Conservation (phyloP, 2,329 filamentous ascomycete genomes). For the Pseudogymnoascus sp. region DNA sequence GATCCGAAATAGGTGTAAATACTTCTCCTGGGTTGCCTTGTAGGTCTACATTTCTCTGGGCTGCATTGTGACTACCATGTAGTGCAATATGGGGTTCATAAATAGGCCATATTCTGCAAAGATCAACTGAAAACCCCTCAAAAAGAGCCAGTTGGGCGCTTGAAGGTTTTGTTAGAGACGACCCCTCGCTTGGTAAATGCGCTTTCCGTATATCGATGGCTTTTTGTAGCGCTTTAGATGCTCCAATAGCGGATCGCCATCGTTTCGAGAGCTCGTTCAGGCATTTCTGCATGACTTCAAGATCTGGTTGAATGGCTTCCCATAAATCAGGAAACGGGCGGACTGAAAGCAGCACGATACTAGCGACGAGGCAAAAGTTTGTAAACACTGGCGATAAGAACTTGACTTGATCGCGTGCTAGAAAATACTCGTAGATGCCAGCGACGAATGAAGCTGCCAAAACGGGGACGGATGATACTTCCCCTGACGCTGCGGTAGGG, state of each 20-base stretch:
- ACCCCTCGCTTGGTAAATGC: background rate
- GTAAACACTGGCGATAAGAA: constrained; percentile 37
- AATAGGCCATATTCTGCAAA: background rate
- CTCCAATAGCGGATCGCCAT: background rate
- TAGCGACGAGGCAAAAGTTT: constrained; percentile 35
- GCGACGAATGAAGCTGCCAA: constrained; percentile 37
- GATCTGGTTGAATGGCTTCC: background rate
- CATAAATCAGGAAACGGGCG: background rate
- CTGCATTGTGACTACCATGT: background rate
- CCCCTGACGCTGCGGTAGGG: constrained; percentile 18
- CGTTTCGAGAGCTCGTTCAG: background rate
- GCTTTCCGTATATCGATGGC: background rate
- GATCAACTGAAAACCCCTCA: background rate
- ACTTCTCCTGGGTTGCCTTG: background rate
- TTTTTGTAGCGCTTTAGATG: background rate
- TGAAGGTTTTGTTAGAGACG: background rate
- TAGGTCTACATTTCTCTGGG: background rate
- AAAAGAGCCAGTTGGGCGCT: background rate
- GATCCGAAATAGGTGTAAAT: background rate
- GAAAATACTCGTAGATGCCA: constrained; percentile 38
- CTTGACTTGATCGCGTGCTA: constrained; percentile 36
- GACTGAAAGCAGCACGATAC: background rate
- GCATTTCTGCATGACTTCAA: background rate
- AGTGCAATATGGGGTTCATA: background rate
- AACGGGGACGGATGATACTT: constrained; percentile 31